Conservation (phyloP, 2,329 filamentous ascomycete genomes). For the Cylindrodendrum hubeiense region DNA sequence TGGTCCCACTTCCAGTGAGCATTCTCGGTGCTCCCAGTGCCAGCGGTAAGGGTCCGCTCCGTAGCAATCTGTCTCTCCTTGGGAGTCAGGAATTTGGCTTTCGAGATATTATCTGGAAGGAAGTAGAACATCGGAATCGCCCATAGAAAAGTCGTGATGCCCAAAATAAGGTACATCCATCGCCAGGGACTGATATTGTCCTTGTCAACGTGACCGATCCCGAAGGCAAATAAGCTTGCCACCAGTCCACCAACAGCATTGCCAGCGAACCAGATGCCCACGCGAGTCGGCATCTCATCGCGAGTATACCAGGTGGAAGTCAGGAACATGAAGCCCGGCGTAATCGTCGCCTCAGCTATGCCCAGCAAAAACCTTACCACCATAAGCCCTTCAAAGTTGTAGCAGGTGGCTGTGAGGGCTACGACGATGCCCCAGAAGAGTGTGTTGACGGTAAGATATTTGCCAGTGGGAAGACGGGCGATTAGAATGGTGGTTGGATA, state of each 20-base stretch:
- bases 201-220: slow-evolving; percentile 65
- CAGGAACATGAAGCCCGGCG: slow-evolving; percentile 67
- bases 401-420: slow-evolving; percentile 58
- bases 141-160: slow-evolving; percentile 64
- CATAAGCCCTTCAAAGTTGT: slow-evolving; percentile 63
- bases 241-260: slow-evolving; percentile 62
- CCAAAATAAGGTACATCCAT: slow-evolving; percentile 70
- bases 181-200: slow-evolving; percentile 61
- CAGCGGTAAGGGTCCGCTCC: slow-evolving; percentile 61
- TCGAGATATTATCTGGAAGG: slow-evolving; percentile 66
- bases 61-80: slow-evolving; percentile 63
- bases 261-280: slow-evolving; percentile 68
- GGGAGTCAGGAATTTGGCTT: slow-evolving; percentile 67
- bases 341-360: slow-evolving; percentile 66
- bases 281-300: slow-evolving; percentile 66
- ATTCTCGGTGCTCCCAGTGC: slow-evolving; percentile 64
- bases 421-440: slow-evolving; percentile 65
- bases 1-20: slow-evolving; percentile 64
- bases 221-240: slow-evolving; percentile 66
- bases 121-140: slow-evolving; percentile 60
- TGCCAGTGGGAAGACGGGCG: slow-evolving; percentile 60
- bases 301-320: slow-evolving; percentile 69
- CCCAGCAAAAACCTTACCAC: slow-evolving; percentile 66
- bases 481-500: slow-evolving; percentile 64
- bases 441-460: slow-evolving; percentile 61